Evolutionary conservation across 2,329 filamentous ascomycete species (phyloP), one percentile per base, ranked within the genome.

Genomic region (Huntiella savannae): DNA sequence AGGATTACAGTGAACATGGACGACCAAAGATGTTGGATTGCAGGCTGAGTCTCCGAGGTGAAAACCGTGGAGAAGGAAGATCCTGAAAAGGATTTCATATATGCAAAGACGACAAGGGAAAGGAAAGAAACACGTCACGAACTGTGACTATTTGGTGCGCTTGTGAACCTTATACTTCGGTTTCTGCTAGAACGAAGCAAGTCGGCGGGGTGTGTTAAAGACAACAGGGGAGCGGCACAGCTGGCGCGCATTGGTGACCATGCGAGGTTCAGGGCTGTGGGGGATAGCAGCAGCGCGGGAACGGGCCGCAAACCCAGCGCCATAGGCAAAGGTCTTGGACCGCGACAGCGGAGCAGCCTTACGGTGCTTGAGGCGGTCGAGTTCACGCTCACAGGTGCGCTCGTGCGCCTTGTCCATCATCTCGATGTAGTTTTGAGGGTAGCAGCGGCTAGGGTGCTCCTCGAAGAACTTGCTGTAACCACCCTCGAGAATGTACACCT

Each of bases 401-500:
- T 85, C 82, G 62, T 98, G 87, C 59, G 88, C 84, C 59, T 88
- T 82, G 53, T 82, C 84, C 53, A 79, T 82, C 91, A 98, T 98
- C 62, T 91, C 86, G 49, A 98, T 84, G 58, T 98, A 98, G 58
- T 88, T 86, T 56, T 93, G 87, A 16, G 91, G 91, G 55, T 79
- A 91, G 68, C 91, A 98, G 51, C 87, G 77, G 40, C 71, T 65
- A 45, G 78, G 77, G 60, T 94, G 77, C 52, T 83, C 70, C 17
- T 73, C 67, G 60, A 88, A 98, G 68, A 98, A 98, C 22, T 77
- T 77, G 61, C 86, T 94, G 66, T 98, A 98, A 38, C 91, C 91
- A 50, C 91, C 91, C 53, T 96, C 86, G 36, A 98, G 70, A 55
- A 98, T 94, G 62, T 98, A 98, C 53, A 96, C 78, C 60, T 98